phyloP scores from a whole-genome alignment of 768 basidiomycete species.

The Calocybe indica region DNA sequence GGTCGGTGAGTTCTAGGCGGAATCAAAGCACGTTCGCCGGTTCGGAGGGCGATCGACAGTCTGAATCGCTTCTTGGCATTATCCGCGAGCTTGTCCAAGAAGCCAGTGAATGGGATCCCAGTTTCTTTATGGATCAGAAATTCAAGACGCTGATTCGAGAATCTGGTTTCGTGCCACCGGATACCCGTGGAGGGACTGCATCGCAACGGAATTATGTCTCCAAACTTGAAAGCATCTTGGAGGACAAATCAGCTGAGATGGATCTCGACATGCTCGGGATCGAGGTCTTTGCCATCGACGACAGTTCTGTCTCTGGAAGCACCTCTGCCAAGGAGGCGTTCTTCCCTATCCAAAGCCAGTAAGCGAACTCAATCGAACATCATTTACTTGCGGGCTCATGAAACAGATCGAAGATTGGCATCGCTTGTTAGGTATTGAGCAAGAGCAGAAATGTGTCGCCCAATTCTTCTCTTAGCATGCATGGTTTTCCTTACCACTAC shows the following conservation, averaged over 20 bases:
- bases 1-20: neutral
- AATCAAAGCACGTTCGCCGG: neutral
- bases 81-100: conserved; percentile 45
- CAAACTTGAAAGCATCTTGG: neutral
- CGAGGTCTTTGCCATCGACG: conserved; percentile 13
- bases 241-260: conserved; percentile 13
- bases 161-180: conserved; percentile 8
- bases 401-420: too few relatives aligned
- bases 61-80: conserved; percentile 31
- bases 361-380: too few relatives aligned
- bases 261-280: conserved; percentile 16
- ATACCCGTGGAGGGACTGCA: too few relatives aligned
- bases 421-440: too few relatives aligned
- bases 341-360: conserved; percentile 5
- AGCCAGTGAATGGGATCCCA: conserved; percentile 45
- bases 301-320: too few relatives aligned
- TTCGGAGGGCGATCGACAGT: conserved; percentile 12
- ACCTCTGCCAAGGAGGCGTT: neutral
- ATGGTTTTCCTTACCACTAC: too few relatives aligned
- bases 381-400: too few relatives aligned
- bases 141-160: conserved; percentile 39
- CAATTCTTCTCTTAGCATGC: too few relatives aligned
- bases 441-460: too few relatives aligned
- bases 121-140: conserved; percentile 38
- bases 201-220: neutral